Conservation (phyloP, 2,329 filamentous ascomycete species). For the Didymella exigua region DNA sequence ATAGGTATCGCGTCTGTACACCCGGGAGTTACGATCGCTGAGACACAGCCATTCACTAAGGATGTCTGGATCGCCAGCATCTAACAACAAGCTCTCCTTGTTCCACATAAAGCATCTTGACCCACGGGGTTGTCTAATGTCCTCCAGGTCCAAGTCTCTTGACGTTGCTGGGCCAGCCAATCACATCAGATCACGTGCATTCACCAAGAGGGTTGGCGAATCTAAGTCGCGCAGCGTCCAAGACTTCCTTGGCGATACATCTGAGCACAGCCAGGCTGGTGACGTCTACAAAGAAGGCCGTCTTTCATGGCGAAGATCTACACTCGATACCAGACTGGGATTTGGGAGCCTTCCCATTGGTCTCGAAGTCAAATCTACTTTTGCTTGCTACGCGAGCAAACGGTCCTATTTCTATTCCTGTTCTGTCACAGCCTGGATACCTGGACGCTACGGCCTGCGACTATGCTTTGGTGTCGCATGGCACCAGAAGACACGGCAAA, state of each 20-base stretch:
- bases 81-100: conserved; percentile 1
- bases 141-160: conserved; percentile 26
- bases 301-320: conserved; percentile 1
- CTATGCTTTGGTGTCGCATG: conserved; percentile 1
- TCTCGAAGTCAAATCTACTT: background rate
- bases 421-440: conserved; percentile 7
- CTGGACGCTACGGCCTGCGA: background rate
- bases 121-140: background rate
- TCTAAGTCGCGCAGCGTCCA: conserved; percentile 19
- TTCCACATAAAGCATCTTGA: conserved; percentile 7
- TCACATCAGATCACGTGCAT: conserved; percentile 20
- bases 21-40: conserved; percentile 28
- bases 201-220: conserved; percentile 28
- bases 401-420: conserved; percentile 14
- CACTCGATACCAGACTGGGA: background rate
- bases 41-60: conserved; percentile 18
- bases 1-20: conserved; percentile 18
- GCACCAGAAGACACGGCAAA: background rate
- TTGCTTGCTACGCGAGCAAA: conserved; percentile 5
- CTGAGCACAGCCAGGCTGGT: conserved; percentile 33
- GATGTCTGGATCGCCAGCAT: conserved; percentile 5
- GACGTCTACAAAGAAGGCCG: conserved; percentile 28
- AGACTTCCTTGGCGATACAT: conserved; percentile 24
- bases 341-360: background rate
- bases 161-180: conserved; percentile 17